Evolutionary conservation across 371 early-diverging fungal species (phyloP), one percentile per base, ranked within the genome.

Genomic region (Mortierella sp.): DNA sequence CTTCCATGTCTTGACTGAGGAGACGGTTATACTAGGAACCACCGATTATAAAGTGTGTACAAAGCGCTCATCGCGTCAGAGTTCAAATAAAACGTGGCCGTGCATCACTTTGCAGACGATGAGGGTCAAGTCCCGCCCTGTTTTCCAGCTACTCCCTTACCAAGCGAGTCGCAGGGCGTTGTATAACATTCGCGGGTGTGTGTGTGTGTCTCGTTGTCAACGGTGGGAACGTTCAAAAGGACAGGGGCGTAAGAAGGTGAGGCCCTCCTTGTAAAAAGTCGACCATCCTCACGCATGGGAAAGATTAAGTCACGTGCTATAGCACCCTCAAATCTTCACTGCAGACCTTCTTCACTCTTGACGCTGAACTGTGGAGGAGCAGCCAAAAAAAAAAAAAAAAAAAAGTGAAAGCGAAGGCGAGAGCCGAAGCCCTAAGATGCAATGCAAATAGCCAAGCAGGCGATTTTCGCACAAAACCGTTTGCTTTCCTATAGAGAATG

Each of bases 1-100:
- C 24, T 60, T 47, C 74, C 68, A 73, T 68, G 74, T 73, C 53
- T 73, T 73, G 64, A 64, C 52, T 13, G 74, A 64, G 9, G 74
- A 67, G 53, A 67, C 49, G 26, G 51, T 54, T 38, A 73, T 73
- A 61, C 74, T 73, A 57, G 1, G 12, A 49, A 26, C 34, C n/a
- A n/a, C n/a, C 12, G 27, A 7, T n/a, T 18, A n/a, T 19, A 18
- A n/a, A n/a, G n/a, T n/a, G 48, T n/a, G 23, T 34, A 21, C 19
- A 46, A n/a, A 34, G 34, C 10, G 18, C 26, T 16, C 51, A 26
- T 53, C 34, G 13, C n/a, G 21, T 18, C 13, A 9, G 30, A 28
- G 13, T 23, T 28, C 30, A 49, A 31, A 48, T 16, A 27, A 48
- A 34, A 26, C 19, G 26, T 5, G 10, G 24, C n/a, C 12, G 14